Evolutionary conservation across 768 basidiomycete genomes (phyloP).

Genomic region (Boletus pseudo-olivaceus): DNA sequence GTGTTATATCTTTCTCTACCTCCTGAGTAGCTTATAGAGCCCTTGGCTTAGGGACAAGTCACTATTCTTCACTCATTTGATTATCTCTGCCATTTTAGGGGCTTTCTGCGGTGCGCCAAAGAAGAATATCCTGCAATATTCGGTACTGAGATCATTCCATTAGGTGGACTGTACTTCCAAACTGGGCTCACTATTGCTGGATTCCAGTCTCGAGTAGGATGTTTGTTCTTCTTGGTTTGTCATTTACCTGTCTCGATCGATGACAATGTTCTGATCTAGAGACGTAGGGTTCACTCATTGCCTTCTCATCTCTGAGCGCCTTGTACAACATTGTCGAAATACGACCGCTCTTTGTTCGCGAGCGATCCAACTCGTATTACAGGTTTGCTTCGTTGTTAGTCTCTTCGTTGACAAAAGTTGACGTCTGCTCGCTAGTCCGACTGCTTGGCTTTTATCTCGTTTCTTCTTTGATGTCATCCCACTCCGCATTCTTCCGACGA

Average conservation of each 20-base stretch:
- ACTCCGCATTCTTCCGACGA: constrained; percentile 82
- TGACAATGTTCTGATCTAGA: constrained; percentile 6
- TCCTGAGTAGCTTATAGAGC: neutral
- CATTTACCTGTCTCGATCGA: neutral
- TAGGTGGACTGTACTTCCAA: constrained; percentile 83
- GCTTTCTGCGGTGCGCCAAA: constrained; percentile 71
- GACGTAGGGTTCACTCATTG: constrained; percentile 76
- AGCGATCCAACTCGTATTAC: constrained; percentile 82
- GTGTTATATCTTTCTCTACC: constrained; percentile 5
- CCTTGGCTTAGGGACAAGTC: constrained; percentile 64
- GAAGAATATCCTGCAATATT: neutral
- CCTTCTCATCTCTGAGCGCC: constrained; percentile 88
- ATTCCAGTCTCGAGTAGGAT: constrained; percentile 92
- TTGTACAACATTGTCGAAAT: constrained; percentile 84
- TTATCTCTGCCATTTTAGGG: constrained; percentile 68
- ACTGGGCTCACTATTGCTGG: constrained; percentile 82
- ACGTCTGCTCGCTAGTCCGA: constrained; percentile 49
- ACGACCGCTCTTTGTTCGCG: constrained; percentile 84
- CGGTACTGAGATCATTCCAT: neutral
- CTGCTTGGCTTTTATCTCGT: constrained; percentile 87
- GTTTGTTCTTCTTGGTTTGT: constrained; percentile 84
- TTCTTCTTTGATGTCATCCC: constrained; percentile 89
- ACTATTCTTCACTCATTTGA: constrained; percentile 75
- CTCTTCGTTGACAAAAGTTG: neutral
- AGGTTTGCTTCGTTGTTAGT: constrained; percentile 43